A percentile compares a stretch with the other conserved stretches of the same genome.
Conservation (phyloP, 176 grass and related monocot genomes). For the Puccinellia tenuiflora region DNA sequence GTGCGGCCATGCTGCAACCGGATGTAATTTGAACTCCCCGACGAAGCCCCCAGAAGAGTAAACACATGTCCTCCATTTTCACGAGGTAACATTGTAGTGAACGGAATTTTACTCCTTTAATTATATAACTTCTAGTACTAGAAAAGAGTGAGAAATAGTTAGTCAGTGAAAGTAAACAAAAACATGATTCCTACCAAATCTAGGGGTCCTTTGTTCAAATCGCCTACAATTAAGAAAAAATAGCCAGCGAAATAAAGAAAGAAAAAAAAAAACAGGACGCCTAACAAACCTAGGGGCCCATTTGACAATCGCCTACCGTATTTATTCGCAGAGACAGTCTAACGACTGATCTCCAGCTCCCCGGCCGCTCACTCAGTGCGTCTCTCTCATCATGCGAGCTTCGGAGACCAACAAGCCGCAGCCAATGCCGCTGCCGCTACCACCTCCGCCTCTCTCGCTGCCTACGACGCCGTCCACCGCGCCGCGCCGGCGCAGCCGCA, state of each 20-base stretch:
- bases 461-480: conserved; percentile 4
- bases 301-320: background rate
- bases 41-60: too few species aligned
- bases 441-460: conserved; percentile 43
- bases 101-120: background rate
- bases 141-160: background rate
- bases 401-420: conserved; percentile 8
- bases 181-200: background rate
- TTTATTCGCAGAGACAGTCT: background rate
- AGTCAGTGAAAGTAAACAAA: background rate
- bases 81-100: background rate
- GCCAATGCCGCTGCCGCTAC: conserved; percentile 37
- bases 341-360: background rate
- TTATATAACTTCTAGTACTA: background rate
- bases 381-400: conserved; percentile 18
- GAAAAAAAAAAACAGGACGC: background rate
- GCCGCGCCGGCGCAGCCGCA: conserved; percentile 23
- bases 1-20: too few species aligned
- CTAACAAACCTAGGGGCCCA: background rate
- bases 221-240: background rate
- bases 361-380: background rate
- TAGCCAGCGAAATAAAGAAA: background rate
- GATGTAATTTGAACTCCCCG: too few species aligned
- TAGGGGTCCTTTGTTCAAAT: background rate
- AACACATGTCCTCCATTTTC: too few species aligned